phyloP scores from a whole-genome alignment of 441 rosid genomes.

The Jatropha podagrica region DNA sequence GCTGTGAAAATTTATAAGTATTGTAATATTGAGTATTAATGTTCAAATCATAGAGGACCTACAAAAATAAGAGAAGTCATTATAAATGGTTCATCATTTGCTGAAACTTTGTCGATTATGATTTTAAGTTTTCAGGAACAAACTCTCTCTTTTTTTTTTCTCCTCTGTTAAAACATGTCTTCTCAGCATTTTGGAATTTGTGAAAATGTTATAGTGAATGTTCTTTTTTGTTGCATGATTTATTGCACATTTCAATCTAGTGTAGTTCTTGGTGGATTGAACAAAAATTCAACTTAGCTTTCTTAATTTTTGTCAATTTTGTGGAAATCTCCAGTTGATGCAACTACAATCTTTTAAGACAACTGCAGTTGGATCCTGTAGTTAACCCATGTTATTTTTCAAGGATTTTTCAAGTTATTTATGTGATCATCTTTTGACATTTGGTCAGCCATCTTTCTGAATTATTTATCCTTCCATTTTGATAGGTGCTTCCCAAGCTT shows the following conservation, averaged over 20 bases:
- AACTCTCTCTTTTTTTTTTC: not conserved
- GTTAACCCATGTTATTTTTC: not conserved
- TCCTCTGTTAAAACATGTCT: not conserved
- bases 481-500: slow-evolving; percentile 88
- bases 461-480: slow-evolving; percentile 22
- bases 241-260: slow-evolving; percentile 4
- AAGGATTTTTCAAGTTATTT: not conserved
- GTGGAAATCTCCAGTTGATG: not conserved
- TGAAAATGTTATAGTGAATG: not conserved
- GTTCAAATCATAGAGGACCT: not conserved
- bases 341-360: not conserved
- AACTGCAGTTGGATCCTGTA: not conserved
- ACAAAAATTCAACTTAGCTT: not conserved
- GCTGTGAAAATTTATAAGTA: not conserved
- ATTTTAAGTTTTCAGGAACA: slow-evolving; percentile 4
- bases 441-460: slow-evolving; percentile 18
- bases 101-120: not conserved
- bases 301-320: slow-evolving; percentile 3
- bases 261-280: not conserved
- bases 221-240: not conserved
- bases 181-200: not conserved
- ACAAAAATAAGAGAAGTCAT: not conserved
- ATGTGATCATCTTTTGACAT: slow-evolving; percentile 3
- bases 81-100: not conserved
- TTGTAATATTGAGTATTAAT: not conserved